Evolutionary conservation across 106 monocot genomes (phyloP).

Genomic region (Narthecium ossifragum): DNA sequence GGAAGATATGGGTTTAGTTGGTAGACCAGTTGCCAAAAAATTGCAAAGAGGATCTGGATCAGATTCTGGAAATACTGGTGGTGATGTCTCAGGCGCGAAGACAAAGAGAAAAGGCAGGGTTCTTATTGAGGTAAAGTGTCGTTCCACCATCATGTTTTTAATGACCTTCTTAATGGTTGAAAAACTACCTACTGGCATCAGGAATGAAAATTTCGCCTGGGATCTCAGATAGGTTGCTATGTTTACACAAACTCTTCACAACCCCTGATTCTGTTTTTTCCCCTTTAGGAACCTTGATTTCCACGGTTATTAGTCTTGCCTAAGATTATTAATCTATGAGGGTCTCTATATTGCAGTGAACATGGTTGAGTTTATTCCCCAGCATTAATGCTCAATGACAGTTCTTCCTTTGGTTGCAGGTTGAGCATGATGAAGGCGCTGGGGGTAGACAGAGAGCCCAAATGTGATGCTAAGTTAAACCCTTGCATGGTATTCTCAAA

Average conservation of each 20-base stretch:
- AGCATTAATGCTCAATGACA: too few relatives aligned
- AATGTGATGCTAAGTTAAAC: neutral
- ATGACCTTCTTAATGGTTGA: too few relatives aligned
- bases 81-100: constrained; percentile 12
- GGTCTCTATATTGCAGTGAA: too few relatives aligned
- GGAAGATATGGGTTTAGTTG: constrained; percentile 18
- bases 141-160: too few relatives aligned
- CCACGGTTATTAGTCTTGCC: neutral
- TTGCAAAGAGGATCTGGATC: constrained; percentile 21
- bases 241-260: too few relatives aligned
- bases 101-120: constrained; percentile 45
- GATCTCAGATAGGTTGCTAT: too few relatives aligned
- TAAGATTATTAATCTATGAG: too few relatives aligned
- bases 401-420: constrained; percentile 3
- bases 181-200: too few relatives aligned
- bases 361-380: too few relatives aligned
- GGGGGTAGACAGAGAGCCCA: constrained; percentile 11
- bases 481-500: too few relatives aligned
- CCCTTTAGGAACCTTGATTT: neutral
- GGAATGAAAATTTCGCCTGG: too few relatives aligned
- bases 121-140: constrained; percentile 41
- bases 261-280: neutral
- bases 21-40: constrained; percentile 17
- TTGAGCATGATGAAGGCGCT: constrained; percentile 21
- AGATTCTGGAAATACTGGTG: constrained; percentile 11